These are phyloP conservation scores for Vicia villosa DNA, from an alignment of 306 rosid species.

Conservation along the genomic window DNA sequence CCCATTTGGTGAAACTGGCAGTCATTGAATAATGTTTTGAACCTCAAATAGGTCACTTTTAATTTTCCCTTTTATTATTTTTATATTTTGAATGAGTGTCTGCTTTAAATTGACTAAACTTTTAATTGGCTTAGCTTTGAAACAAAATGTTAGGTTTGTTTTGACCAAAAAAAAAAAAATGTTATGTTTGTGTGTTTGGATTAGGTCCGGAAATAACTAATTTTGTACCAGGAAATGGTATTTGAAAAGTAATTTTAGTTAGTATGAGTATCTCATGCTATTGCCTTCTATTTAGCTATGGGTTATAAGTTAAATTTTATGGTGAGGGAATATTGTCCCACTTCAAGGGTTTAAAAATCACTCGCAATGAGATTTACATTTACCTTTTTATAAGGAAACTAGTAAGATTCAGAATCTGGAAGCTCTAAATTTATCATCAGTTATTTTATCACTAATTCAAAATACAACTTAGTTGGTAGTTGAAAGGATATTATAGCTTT, in stretches of 20 bases:
- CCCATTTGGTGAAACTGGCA: slow-evolving; percentile 28
- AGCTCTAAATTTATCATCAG: no score
- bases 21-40: slow-evolving; percentile 11
- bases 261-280: not conserved
- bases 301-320: not conserved
- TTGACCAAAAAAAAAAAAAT: no score
- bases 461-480: no score
- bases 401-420: no score
- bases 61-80: slow-evolving; percentile 4
- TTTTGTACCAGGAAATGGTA: not conserved
- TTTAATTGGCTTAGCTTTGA: slow-evolving; percentile 18
- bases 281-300: not conserved
- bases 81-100: slow-evolving; percentile 39
- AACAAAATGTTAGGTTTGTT: slow-evolving; percentile 26
- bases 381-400: no score
- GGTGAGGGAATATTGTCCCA: no score
- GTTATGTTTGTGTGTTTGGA: not conserved
- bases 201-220: slow-evolving; percentile 1
- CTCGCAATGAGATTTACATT: no score
- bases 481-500: no score
- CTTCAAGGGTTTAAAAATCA: no score
- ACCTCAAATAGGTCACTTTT: slow-evolving; percentile 17
- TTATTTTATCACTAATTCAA: no score
- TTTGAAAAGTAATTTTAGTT: not conserved
- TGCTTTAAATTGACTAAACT: slow-evolving; percentile 38